Evolutionary conservation across 2,329 filamentous ascomycete species (phyloP), one percentile per base, ranked within the genome.

Genomic region (Diaporthe sp.): DNA sequence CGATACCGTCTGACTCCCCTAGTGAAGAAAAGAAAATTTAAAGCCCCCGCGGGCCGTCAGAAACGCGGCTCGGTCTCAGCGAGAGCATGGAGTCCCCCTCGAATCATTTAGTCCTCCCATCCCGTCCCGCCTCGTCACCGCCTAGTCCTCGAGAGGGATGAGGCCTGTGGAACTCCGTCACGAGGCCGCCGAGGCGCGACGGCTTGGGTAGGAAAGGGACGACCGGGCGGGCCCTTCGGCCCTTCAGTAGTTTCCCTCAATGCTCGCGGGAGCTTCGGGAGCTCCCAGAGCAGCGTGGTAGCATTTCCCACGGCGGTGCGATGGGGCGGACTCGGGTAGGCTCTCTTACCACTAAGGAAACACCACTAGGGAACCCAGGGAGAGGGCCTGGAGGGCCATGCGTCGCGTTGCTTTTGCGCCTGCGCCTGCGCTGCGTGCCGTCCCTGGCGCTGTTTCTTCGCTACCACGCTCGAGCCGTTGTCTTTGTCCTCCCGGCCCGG

Each of bases 61-160:
- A 68, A 68, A 68, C 64, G 40, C 47, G 64, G 47, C 45, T 68
- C 64, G 64, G 64, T 68, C 64, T 68, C 64, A 68, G 45, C 64
- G 47, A 38, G 33, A 50, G n/a, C 61, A 67, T 67, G 61, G 64
- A 52, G n/a, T 25, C 19, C 42, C 64, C 28, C 30, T n/a, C 54
- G 15, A 19, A 2, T 19, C 4, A 35, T 57, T 22, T 57, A 54
- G n/a, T n/a, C 28, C 30, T 22, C 22, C 33, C 30, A 35, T 67
- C 22, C 64, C 61, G 61, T 67, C 45, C 45, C 58, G 25, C 25
- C n/a, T 45, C 58, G 30, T 38, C 64, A 52, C 45, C 30, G 45
- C 45, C 64, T 52, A 38, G 64, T 25, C 61, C 45, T 64, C 58
- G 42, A 67, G 64, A 67, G 64, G 64, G 64, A 52, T 67, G 45